Evolutionary conservation across 2,329 filamentous ascomycete genomes (phyloP), one percentile per base, ranked within the genome.

Genomic region (Penicillium brevicompactum): DNA sequence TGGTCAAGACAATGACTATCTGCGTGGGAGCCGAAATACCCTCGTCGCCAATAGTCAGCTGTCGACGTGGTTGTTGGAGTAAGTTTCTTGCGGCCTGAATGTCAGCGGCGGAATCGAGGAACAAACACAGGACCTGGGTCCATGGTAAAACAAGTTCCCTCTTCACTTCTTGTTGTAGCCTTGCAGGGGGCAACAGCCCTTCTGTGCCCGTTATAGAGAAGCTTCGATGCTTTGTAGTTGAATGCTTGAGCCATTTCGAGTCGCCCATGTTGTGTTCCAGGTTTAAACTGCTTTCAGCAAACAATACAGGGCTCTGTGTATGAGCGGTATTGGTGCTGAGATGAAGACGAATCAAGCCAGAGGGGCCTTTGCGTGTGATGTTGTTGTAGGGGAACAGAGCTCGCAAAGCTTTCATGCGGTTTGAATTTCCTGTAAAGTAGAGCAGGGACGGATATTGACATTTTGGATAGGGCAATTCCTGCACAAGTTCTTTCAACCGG

Each of bases 341-440:
- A 40, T 63, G 54, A 4, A 61, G 46, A 4, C 55, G 55, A 11
- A 46, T 44, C n/a, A 61, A 38, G 2, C 52, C 53, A 9, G 48
- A 27, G 40, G 53, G 38, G 4, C 57, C 55, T 38, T 43, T 49
- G 4, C 61, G 55, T 2, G 55, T 56, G 21, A 59, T 30, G 43
- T 62, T 62, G 44, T 62, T 62, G 34, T 54, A 50, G 5, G 57
- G 61, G 32, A 58, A 56, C 13, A 63, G 43, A 18, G 61, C 45
- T 11, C 46, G 55, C 13, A 63, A 49, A 4, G 61, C 61, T 16
- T 41, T 50, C 27, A 57, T 32, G 2, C 53, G 55, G 52, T 49
- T 58, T n/a, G 4, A 7, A 45, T 60, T 58, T n/a, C 61, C 59
- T 2, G 53, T 46, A 42, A 60, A 63, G 22, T 30, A 57, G 11